Conservation (phyloP, 2,329 filamentous ascomycete genomes). For the Phialemonium atrogriseum region DNA sequence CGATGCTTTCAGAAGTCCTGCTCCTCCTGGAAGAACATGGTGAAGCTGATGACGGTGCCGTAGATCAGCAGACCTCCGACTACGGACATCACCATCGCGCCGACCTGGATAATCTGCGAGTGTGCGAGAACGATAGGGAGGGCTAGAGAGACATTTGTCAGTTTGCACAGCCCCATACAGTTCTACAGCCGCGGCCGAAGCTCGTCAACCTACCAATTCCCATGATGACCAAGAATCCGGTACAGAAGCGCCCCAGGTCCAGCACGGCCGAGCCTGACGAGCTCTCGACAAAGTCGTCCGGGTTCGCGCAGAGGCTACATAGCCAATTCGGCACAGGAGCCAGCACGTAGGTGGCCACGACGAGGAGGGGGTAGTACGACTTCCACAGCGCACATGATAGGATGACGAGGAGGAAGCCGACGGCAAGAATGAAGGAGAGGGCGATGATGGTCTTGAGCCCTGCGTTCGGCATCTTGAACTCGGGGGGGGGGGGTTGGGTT, state of each 20-base stretch:
- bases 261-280: conserved; percentile 68
- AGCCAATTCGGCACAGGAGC: conserved; percentile 97
- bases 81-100: conserved; percentile 93
- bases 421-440: conserved; percentile 96
- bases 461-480: conserved; percentile 59
- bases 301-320: conserved; percentile 77
- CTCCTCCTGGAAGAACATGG: conserved; percentile 97
- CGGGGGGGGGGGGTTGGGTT: conserved; percentile 4
- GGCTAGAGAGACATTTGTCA: conserved; percentile 44
- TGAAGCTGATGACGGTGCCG: conserved; percentile 95
- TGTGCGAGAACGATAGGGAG: conserved; percentile 84
- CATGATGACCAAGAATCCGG: conserved; percentile 94
- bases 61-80: conserved; percentile 91
- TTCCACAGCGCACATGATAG: conserved; percentile 93
- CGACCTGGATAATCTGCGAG: conserved; percentile 68
- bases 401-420: conserved; percentile 97
- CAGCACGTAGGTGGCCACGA: conserved; percentile 90
- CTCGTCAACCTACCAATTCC: conserved; percentile 81
- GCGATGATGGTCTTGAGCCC: conserved; percentile 98
- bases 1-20: conserved; percentile 94
- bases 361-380: conserved; percentile 89
- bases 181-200: conserved; percentile 1
- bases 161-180: conserved; percentile 8
- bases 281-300: conserved; percentile 90
- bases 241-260: conserved; percentile 89